Percentiles rank a stretch among this genome's conserved stretches.
Evolutionary conservation across 306 rosid species (phyloP).

Genomic region (Morella rubra): DNA sequence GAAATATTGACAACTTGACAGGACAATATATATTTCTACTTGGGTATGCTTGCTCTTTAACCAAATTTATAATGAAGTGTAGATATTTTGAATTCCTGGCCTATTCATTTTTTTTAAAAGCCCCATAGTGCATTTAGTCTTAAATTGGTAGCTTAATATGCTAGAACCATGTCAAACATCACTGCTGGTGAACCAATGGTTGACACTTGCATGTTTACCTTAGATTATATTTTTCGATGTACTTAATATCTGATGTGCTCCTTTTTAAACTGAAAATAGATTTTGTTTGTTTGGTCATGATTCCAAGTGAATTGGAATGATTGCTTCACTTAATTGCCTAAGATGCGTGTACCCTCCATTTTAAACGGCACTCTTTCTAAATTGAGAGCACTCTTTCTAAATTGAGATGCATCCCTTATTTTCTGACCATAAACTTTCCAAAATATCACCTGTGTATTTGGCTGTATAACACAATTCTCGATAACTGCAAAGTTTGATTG

Average conservation of each 20-base stretch:
- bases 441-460: neutral
- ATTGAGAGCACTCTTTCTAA: neutral
- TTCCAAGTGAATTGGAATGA: neutral
- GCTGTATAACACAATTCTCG: neutral
- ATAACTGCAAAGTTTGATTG: neutral
- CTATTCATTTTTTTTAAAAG: conserved; percentile 17
- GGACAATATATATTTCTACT: conserved; percentile 89
- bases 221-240: neutral
- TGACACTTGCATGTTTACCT: neutral
- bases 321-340: neutral
- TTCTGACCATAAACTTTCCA: neutral
- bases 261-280: neutral
- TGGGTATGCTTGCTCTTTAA: conserved; percentile 53
- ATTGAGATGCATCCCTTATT: neutral
- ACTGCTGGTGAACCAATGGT: neutral
- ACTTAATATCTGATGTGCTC: too few relatives aligned
- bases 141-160: conserved; percentile 8
- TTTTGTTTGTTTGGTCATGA: neutral
- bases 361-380: neutral
- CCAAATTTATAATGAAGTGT: neutral
- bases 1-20: conserved; percentile 90
- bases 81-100: neutral
- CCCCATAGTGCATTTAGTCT: neutral
- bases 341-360: neutral
- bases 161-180: neutral